Conservation (phyloP, 2,329 filamentous ascomycete genomes). For the Coccinonectria pachysandricola region DNA sequence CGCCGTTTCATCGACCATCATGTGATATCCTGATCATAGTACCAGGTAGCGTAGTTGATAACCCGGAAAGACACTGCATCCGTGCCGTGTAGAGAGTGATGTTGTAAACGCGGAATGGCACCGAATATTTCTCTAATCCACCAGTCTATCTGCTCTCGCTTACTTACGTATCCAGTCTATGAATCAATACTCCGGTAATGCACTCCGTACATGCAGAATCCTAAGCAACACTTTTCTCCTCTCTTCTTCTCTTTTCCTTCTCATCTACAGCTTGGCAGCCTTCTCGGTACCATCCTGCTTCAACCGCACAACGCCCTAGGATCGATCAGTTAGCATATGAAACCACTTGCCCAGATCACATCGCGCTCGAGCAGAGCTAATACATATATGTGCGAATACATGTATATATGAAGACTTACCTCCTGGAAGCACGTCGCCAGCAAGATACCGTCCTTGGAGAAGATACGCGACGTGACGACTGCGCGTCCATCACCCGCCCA, state of each 20-base stretch:
- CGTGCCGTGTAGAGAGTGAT: no score
- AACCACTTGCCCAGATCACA: no score
- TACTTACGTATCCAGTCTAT: no score
- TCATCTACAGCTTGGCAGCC: conserved; percentile 25
- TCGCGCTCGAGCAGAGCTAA: not conserved
- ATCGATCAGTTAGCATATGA: conserved; percentile 14
- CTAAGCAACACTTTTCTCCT: not conserved
- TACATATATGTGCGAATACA: not conserved
- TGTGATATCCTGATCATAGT: no score
- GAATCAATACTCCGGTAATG: no score
- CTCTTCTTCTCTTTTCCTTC: conserved; percentile 1
- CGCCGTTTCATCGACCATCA: no score
- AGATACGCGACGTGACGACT: conserved; percentile 66
- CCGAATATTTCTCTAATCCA: no score
- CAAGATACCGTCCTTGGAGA: conserved; percentile 57
- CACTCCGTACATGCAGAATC: not conserved
- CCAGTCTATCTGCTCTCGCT: no score
- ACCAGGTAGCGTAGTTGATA: no score
- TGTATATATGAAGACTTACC: conserved; percentile 30
- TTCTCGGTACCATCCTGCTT: conserved; percentile 30
- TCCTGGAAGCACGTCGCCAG: conserved; percentile 75
- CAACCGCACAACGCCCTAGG: conserved; percentile 40
- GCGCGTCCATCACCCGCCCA: conserved; percentile 73
- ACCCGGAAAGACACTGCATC: no score
- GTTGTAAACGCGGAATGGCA: no score